Evolutionary conservation across 192 early-diverging fungal species (phyloP), one percentile per base, ranked within the genome.

Genomic region (Geranomyces michiganensis): DNA sequence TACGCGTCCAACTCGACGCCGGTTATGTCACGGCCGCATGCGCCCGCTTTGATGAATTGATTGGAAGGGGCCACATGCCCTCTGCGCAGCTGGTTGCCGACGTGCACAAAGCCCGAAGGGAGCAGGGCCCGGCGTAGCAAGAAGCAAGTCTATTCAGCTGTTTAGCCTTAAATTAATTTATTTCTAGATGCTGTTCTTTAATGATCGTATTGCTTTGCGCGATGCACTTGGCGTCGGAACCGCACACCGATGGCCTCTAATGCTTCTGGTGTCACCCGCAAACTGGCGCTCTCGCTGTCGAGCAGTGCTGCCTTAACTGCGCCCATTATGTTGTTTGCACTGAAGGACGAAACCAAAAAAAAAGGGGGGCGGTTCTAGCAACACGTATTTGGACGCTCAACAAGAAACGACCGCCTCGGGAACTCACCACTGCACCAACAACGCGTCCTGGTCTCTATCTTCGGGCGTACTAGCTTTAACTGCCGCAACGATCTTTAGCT

Each of bases 401-500:
- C 19, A 10, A 47, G 19, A 47, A 10, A 14, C 10, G 10, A 47
- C 36, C 51, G 17, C 36, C 5, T 41, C 36, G 36, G 10, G 36
- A 41, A 41, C 36, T 41, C 36, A 41, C 62, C 80, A 81, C n/a
- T 67, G 66, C 7, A 86, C 69, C 44, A 86, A 56, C 60, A 79
- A 76, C 17, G 46, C 49, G 46, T 79, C 84, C 62, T 65, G 58
- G 49, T 84, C 82, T 13, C 70, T 67, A 65, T 86, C 84, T 15
- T 21, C 47, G 3, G 82, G 82, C 0, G 76, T 64, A n/a, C 53
- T 60, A 10, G 82, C 79, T 68, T 84, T 84, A 10, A 86, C 84
- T 2, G 85, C 82, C 21, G 81, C 79, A 19, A 86, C 76, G 51
- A 86, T 81, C 70, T 84, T 87, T 29, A 87, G 71, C 67, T 82